A percentile compares a stretch with the other conserved stretches of the same genome.
Evolutionary conservation across 1,284 basidiomycete genomes (phyloP).

Genomic region (Cryptococcus neoformans): DNA sequence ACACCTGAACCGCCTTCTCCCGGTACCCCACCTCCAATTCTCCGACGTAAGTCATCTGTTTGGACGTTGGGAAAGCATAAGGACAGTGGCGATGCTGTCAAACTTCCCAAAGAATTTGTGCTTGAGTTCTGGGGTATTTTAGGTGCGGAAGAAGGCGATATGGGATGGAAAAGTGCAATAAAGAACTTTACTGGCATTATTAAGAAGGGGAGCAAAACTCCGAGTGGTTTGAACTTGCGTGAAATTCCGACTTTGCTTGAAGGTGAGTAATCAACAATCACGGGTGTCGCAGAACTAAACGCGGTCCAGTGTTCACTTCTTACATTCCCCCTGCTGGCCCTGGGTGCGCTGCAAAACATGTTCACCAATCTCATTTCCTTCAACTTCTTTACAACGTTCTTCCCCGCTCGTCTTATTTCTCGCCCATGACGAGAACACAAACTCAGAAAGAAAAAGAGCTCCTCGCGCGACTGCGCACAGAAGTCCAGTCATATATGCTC

Average conservation of each 20-base stretch:
- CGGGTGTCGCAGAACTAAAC: not conserved
- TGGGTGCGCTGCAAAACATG: conserved; percentile 12
- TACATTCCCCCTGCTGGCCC: conserved; percentile 27
- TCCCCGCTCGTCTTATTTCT: conserved; percentile 35
- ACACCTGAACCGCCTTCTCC: conserved; percentile 1
- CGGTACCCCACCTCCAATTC: conserved; percentile 3
- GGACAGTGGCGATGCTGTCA: conserved; percentile 25
- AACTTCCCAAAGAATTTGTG: conserved; percentile 46
- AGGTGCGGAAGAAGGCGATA: conserved; percentile 39
- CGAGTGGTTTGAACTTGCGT: conserved; percentile 40
- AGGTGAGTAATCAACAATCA: conserved; percentile 19
- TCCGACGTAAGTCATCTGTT: conserved; percentile 24
- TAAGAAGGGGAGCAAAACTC: conserved; percentile 47
- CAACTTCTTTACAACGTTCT: conserved; percentile 39
- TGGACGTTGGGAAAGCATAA: conserved; percentile 22
- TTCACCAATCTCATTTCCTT: conserved; percentile 41
- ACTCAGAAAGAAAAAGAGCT: conserved; percentile 44
- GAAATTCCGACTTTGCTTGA: conserved; percentile 42
- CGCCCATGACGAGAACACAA: conserved; percentile 30
- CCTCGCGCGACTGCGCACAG: conserved; percentile 51
- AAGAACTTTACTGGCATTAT: conserved; percentile 32
- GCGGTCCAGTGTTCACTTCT: conserved; percentile 25
- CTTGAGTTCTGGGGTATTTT: conserved; percentile 42
- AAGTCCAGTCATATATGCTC: conserved; percentile 39
- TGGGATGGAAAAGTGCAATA: conserved; percentile 32